Evolutionary conservation across 192 early-diverging fungal genomes (phyloP).

Genomic region (Rhizoclosmatium globosum): DNA sequence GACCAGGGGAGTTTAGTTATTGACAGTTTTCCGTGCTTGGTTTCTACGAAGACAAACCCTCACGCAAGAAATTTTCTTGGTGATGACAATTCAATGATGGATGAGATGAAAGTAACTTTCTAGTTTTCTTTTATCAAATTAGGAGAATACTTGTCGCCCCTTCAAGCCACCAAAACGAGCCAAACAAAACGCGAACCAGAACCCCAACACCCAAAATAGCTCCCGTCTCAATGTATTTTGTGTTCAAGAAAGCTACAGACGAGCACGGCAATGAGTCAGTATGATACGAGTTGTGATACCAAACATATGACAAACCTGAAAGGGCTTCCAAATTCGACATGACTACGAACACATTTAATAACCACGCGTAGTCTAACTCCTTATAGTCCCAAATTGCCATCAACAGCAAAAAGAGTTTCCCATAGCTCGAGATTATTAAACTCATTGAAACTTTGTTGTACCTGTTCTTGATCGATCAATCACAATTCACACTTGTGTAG

Average conservation of each 20-base stretch:
- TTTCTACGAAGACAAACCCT: no score
- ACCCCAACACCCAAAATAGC: slow-evolving; percentile 4
- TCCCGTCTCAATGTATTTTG: neutral
- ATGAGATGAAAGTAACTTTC: no score
- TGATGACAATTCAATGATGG: no score
- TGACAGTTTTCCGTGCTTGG: no score
- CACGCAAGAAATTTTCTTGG: no score
- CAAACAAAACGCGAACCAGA: neutral
- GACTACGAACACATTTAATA: slow-evolving; percentile 61
- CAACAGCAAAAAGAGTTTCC: slow-evolving; percentile 84
- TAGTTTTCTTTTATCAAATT: no score
- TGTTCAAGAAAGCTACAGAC: slow-evolving; percentile 11
- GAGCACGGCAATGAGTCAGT: neutral
- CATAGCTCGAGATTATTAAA: slow-evolving; percentile 85
- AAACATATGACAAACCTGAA: slow-evolving; percentile 17
- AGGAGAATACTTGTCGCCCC: neutral
- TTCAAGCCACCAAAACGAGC: slow-evolving; percentile 5
- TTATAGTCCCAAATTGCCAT: slow-evolving; percentile 95
- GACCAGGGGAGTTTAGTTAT: no score
- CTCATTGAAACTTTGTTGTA: slow-evolving; percentile 71
- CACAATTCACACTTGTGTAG: neutral
- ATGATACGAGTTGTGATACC: neutral
- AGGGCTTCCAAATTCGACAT: slow-evolving; percentile 36
- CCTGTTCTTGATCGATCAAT: slow-evolving; percentile 32
- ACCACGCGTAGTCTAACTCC: slow-evolving; percentile 81